phyloP scores from a whole-genome alignment of 768 basidiomycete genomes.

The Amanita rubescens region DNA sequence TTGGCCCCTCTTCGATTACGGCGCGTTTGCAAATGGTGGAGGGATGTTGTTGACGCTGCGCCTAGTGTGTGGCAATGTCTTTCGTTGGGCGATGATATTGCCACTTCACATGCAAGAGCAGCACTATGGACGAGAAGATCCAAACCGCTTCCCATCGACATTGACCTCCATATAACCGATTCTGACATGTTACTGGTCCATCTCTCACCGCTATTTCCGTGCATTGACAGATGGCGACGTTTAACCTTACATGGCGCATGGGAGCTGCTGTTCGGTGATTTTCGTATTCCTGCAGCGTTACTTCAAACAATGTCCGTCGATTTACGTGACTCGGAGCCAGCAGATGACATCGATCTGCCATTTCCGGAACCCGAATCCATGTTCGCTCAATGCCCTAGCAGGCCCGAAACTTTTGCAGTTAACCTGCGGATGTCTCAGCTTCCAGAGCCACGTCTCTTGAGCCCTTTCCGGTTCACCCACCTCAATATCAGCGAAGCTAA shows the following conservation, averaged over 20 bases:
- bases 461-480: conserved; percentile 47
- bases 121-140: conserved; percentile 49
- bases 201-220: conserved; percentile 52
- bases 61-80: conserved; percentile 59
- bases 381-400: conserved; percentile 28
- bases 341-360: conserved; percentile 19
- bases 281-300: conserved; percentile 18
- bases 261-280: conserved; percentile 25
- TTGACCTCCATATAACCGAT: conserved; percentile 41
- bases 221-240: conserved; percentile 50
- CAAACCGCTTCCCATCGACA: conserved; percentile 43
- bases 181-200: conserved; percentile 52
- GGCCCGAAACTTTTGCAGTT: conserved; percentile 30
- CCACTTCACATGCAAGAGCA: conserved; percentile 40
- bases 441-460: conserved; percentile 36
- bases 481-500: conserved; percentile 49
- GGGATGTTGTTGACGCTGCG: conserved; percentile 40
- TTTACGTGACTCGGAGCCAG: conserved; percentile 26
- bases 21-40: conserved; percentile 55
- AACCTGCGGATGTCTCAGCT: conserved; percentile 42
- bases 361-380: conserved; percentile 18
- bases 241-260: conserved; percentile 38
- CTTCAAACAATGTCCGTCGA: conserved; percentile 31
- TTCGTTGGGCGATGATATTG: conserved; percentile 35
- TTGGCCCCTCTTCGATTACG: conserved; percentile 42